Conservation (phyloP, 495 filamentous ascomycete species). For the Daldinia loculata region DNA sequence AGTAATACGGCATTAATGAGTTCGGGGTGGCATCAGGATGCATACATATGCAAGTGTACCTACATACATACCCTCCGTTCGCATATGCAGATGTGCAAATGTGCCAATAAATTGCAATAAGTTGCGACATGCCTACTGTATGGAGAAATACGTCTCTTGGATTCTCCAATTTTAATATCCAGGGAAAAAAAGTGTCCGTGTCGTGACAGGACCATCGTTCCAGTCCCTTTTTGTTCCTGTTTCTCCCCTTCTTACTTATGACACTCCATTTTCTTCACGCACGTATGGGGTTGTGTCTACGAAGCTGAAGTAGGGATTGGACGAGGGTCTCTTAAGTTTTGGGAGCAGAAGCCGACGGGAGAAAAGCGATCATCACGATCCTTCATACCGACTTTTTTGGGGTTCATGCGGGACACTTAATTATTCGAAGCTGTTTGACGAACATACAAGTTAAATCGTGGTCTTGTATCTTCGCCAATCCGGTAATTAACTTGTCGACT, state of each 20-base stretch:
- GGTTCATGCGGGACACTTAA: constrained; percentile 14
- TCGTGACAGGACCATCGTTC: constrained; percentile 36
- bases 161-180: constrained; percentile 46
- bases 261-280: constrained; percentile 16
- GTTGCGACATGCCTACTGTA: constrained; percentile 39
- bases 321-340: constrained; percentile 28
- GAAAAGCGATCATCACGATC: constrained; percentile 3
- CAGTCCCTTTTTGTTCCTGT: constrained; percentile 39
- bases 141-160: constrained; percentile 28
- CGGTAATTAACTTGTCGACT: constrained; percentile 19
- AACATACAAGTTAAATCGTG: constrained; percentile 15
- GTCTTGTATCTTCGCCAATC: constrained; percentile 7
- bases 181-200: constrained; percentile 41
- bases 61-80: constrained; percentile 20
- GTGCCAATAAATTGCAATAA: constrained; percentile 28
- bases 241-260: constrained; percentile 17
- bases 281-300: constrained; percentile 26
- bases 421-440: constrained; percentile 13
- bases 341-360: constrained; percentile 23
- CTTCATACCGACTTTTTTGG: constrained; percentile 5
- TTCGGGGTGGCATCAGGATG: constrained; percentile 31
- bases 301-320: constrained; percentile 33
- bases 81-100: constrained; percentile 33
- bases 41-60: constrained; percentile 32
- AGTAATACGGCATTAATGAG: constrained; percentile 27